phyloP scores from a whole-genome alignment of 805 yeast genomes.

The Candida hispaniensis region DNA sequence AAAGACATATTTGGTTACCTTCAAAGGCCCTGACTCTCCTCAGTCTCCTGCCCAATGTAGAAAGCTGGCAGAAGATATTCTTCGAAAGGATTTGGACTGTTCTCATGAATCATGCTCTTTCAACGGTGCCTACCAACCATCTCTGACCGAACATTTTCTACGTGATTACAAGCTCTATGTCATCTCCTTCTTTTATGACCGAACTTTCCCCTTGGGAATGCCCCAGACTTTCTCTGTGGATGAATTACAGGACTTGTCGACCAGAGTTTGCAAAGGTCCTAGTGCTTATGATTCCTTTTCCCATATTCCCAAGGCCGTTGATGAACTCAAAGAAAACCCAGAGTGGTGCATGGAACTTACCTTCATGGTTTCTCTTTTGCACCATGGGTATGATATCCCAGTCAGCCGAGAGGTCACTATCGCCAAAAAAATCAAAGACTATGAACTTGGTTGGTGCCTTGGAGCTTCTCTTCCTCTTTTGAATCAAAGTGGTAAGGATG shows the following conservation, averaged over 20 bases:
- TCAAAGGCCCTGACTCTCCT: conserved; percentile 54
- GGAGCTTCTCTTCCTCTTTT: conserved; percentile 93
- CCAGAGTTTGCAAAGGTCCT: conserved; percentile 77
- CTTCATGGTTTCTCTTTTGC: conserved; percentile 80
- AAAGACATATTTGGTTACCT: conserved; percentile 39
- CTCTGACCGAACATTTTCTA: conserved; percentile 66
- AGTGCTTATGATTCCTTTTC: conserved; percentile 59
- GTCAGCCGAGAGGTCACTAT: conserved; percentile 80
- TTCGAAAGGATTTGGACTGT: conserved; percentile 78
- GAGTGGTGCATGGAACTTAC: conserved; percentile 90
- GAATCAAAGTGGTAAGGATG: conserved; percentile 27
- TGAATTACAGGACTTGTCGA: conserved; percentile 74
- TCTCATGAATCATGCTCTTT: conserved; percentile 76
- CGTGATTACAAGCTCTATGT: conserved; percentile 68
- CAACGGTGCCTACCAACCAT: conserved; percentile 96
- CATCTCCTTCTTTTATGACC: conserved; percentile 91
- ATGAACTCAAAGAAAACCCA: conserved; percentile 64
- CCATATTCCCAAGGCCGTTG: conserved; percentile 57
- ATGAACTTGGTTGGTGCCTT: conserved; percentile 96
- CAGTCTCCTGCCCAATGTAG: conserved; percentile 74
- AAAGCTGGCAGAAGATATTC: conserved; percentile 63
- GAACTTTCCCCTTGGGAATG: conserved; percentile 90
- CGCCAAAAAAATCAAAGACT: conserved; percentile 77
- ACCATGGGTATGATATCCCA: conserved; percentile 96
- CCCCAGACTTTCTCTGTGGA: conserved; percentile 77